A percentile compares a stretch with the other conserved stretches of the same genome.
These are phyloP conservation scores for Suhomyces atakaporum DNA, from an alignment of 1,139 yeast genomes.

Conservation along the genomic window DNA sequence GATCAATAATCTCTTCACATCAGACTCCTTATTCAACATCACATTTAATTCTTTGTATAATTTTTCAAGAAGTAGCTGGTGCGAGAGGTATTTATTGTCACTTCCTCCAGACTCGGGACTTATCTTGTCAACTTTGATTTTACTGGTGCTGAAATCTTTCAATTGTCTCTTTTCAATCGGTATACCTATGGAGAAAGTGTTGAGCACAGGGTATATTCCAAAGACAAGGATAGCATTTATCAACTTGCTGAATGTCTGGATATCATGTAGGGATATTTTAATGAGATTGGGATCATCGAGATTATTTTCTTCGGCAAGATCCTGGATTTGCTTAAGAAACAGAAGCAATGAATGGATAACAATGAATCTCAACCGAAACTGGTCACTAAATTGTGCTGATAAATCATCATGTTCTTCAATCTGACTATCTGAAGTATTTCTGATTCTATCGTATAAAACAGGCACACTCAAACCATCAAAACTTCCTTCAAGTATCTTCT, in stretches of 20 bases:
- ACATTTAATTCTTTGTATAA: constrained; percentile 35
- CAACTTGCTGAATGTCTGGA: constrained; percentile 68
- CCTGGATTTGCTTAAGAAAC: constrained; percentile 30
- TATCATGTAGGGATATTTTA: constrained; percentile 79
- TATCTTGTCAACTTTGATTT: constrained; percentile 23
- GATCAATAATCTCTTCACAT: constrained; percentile 55
- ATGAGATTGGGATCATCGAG: constrained; percentile 45
- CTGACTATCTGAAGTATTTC: neutral
- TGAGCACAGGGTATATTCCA: constrained; percentile 69
- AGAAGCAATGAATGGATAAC: constrained; percentile 34
- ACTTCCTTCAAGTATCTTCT: constrained; percentile 26
- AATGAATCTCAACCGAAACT: constrained; percentile 17
- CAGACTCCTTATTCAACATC: constrained; percentile 45
- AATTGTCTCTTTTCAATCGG: constrained; percentile 64
- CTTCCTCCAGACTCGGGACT: constrained; percentile 3
- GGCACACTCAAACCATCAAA: constrained; percentile 29
- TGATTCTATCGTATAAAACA: constrained; percentile 12
- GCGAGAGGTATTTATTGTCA: constrained; percentile 1
- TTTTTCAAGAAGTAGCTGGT: constrained; percentile 28
- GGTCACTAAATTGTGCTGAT: neutral
- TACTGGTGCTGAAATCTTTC: constrained; percentile 40
- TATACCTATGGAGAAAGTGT: constrained; percentile 56
- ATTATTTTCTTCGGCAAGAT: constrained; percentile 12
- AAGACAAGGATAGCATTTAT: constrained; percentile 64
- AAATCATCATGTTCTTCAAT: neutral